Conservation (phyloP, 2,329 filamentous ascomycete species). For the Lithohypha guttulata region DNA sequence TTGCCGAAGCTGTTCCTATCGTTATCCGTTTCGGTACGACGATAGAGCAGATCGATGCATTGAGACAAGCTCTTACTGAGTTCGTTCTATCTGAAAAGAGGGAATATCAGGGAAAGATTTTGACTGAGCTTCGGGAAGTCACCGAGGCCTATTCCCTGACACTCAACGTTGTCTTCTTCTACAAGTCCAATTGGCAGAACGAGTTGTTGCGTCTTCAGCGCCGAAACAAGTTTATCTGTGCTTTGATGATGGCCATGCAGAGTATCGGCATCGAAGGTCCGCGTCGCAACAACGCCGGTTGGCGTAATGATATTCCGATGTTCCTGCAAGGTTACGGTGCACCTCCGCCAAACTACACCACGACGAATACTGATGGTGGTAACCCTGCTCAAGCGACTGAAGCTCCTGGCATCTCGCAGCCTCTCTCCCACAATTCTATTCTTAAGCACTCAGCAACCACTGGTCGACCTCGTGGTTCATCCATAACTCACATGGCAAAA, state of each 20-base stretch:
- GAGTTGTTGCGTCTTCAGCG: conserved; percentile 79
- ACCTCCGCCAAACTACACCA: conserved; percentile 35
- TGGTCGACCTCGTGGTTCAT: conserved; percentile 44
- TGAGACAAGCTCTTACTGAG: conserved; percentile 68
- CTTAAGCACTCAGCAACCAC: conserved; percentile 40
- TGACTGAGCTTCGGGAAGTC: conserved; percentile 72
- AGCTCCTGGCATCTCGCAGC: conserved; percentile 7
- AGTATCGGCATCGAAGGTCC: conserved; percentile 79
- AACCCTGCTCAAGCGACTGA: conserved; percentile 23
- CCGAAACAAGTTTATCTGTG: conserved; percentile 88
- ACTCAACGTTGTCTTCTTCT: conserved; percentile 91
- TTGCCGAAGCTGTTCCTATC: conserved; percentile 77
- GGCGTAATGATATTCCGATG: conserved; percentile 55
- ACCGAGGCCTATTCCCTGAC: conserved; percentile 75
- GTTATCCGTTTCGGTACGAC: conserved; percentile 83
- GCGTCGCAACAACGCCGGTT: conserved; percentile 59
- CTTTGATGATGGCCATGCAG: conserved; percentile 76
- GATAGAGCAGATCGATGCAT: conserved; percentile 66
- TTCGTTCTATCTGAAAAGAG: conserved; percentile 79
- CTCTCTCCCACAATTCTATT: conserved; percentile 39
- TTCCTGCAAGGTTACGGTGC: conserved; percentile 45
- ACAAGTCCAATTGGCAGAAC: conserved; percentile 95
- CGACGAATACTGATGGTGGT: conserved; percentile 33
- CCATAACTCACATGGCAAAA: conserved; percentile 46
- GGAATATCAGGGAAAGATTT: conserved; percentile 75